These are phyloP conservation scores for Excoecaria agallocha DNA, from an alignment of 345 rosid species.

Conservation along the genomic window DNA sequence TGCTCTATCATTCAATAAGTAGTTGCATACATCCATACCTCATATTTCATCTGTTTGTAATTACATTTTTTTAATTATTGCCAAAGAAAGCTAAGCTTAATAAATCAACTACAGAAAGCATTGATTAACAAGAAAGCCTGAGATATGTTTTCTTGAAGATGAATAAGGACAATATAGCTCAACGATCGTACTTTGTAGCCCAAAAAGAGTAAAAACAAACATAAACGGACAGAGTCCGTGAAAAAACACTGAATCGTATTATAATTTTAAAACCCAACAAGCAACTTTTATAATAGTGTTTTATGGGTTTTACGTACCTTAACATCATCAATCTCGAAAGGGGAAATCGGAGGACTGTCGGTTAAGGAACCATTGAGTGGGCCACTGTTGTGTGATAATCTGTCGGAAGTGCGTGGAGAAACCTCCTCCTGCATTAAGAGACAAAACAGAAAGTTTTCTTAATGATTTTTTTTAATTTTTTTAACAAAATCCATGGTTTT, in stretches of 20 bases:
- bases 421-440: constrained; percentile 67
- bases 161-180: too few relatives aligned
- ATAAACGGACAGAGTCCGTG: neutral
- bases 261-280: neutral
- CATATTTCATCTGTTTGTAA: too few relatives aligned
- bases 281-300: neutral
- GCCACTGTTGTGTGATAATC: constrained; percentile 85
- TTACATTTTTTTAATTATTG: too few relatives aligned
- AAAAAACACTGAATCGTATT: neutral
- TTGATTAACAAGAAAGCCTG: too few relatives aligned
- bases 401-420: constrained; percentile 79
- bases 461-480: neutral
- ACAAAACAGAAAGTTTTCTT: neutral
- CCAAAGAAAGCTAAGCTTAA: too few relatives aligned
- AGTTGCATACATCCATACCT: too few relatives aligned
- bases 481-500: neutral
- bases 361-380: constrained; percentile 84
- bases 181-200: too few relatives aligned
- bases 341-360: constrained; percentile 96
- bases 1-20: too few relatives aligned
- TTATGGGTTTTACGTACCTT: constrained; percentile 42
- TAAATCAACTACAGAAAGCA: too few relatives aligned
- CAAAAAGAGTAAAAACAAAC: too few relatives aligned
- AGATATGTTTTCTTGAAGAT: too few relatives aligned
- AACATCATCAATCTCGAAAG: constrained; percentile 67